These are phyloP conservation scores for Pythium vanterpoolii DNA, from an alignment of 352 stramenopile species.

Conservation along the genomic window DNA sequence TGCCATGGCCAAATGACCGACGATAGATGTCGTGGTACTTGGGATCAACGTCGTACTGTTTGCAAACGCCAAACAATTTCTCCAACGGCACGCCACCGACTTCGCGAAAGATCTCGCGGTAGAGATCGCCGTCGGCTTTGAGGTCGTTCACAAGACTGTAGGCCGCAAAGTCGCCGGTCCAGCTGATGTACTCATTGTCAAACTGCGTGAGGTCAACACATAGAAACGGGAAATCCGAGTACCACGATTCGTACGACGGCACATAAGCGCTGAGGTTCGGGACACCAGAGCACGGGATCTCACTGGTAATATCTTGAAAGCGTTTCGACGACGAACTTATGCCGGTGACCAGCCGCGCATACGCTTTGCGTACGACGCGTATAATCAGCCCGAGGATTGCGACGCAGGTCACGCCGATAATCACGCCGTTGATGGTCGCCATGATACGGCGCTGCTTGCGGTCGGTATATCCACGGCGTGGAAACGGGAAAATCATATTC, in stretches of 20 bases:
- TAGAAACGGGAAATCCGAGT: conserved; percentile 64
- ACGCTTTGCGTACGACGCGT: conserved; percentile 16
- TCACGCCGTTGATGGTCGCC: conserved; percentile 38
- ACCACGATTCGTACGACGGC: conserved; percentile 63
- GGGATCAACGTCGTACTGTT: conserved; percentile 42
- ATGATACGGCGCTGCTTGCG: conserved; percentile 40
- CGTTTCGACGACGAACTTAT: conserved; percentile 10
- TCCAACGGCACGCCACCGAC: conserved; percentile 39
- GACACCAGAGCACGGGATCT: conserved; percentile 44
- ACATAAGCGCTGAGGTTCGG: conserved; percentile 54
- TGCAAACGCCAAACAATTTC: conserved; percentile 58
- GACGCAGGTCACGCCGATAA: conserved; percentile 11
- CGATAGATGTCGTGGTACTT: background rate
- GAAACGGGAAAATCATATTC: conserved; percentile 50
- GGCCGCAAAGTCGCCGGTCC: conserved; percentile 46
- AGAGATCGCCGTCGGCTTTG: conserved; percentile 40
- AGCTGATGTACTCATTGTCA: conserved; percentile 51
- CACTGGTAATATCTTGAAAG: conserved; percentile 26
- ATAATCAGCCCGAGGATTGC: conserved; percentile 12
- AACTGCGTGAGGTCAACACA: conserved; percentile 53
- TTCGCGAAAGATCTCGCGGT: conserved; percentile 31
- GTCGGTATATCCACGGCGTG: conserved; percentile 37
- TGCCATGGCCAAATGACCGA: background rate
- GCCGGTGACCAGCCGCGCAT: conserved; percentile 11
- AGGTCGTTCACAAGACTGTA: conserved; percentile 72